These are phyloP conservation scores for Nothophytophthora sp. DNA, from an alignment of 352 stramenopile genomes.

Conservation along the genomic window DNA sequence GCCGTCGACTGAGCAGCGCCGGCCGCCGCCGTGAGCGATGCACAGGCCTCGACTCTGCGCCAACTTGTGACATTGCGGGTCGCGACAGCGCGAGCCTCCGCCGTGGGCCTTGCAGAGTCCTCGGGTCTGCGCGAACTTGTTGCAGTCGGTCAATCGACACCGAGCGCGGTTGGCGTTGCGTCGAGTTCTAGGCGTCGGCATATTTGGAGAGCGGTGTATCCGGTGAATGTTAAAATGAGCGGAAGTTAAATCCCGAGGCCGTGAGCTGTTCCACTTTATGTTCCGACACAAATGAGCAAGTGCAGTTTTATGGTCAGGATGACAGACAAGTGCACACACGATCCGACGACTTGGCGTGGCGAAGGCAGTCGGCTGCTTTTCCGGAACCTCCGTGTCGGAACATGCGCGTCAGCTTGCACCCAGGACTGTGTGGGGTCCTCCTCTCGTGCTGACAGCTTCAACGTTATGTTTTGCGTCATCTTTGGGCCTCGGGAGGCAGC, in stretches of 20 bases:
- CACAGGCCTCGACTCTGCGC: conserved; percentile 75
- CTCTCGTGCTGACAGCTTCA: not conserved
- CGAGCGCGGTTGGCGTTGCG: conserved; percentile 69
- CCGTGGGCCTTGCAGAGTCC: conserved; percentile 83
- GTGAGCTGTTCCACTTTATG: too few relatives aligned
- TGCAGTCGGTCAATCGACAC: conserved; percentile 63
- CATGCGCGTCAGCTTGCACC: too few relatives aligned
- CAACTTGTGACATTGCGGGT: conserved; percentile 71
- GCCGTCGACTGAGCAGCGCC: conserved; percentile 63
- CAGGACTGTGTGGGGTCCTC: too few relatives aligned
- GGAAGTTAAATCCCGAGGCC: too few relatives aligned
- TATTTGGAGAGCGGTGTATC: too few relatives aligned
- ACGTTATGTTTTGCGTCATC: too few relatives aligned
- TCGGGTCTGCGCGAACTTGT: conserved; percentile 79
- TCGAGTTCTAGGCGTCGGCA: conserved; percentile 28
- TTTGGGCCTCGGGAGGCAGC: too few relatives aligned
- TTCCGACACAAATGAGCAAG: too few relatives aligned
- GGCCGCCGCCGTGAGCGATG: conserved; percentile 74
- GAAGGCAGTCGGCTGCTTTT: conserved; percentile 11
- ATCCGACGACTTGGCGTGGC: conserved; percentile 24
- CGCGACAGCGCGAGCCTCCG: conserved; percentile 75
- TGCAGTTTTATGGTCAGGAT: too few relatives aligned
- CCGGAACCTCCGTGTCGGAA: too few relatives aligned
- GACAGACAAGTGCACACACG: conserved; percentile 24
- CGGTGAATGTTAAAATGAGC: too few relatives aligned